Evolutionary conservation across 1,284 basidiomycete species (phyloP).

Genomic region (Malassezia nana): DNA sequence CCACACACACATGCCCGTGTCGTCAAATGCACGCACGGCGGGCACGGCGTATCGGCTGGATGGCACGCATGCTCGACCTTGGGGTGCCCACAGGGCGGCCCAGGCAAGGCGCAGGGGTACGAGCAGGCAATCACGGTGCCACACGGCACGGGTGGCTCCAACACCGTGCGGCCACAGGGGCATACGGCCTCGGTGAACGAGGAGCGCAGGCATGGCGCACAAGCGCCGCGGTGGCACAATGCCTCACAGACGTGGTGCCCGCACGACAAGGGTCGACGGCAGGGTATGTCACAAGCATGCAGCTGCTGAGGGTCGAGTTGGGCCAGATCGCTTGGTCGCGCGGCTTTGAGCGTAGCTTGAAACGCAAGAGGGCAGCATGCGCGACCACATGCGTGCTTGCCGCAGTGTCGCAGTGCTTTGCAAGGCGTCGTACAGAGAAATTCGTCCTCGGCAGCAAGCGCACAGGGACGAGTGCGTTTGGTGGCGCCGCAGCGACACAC

Average conservation of each 20-base stretch:
- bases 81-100: conserved; percentile 43
- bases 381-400: conserved; percentile 32
- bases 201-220: conserved; percentile 43
- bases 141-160: conserved; percentile 46
- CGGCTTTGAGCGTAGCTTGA: conserved; percentile 21
- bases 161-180: conserved; percentile 41
- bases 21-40: conserved; percentile 44
- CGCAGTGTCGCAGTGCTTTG: conserved; percentile 37
- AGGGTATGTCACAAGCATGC: conserved; percentile 36
- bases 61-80: conserved; percentile 45
- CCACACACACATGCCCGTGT: conserved; percentile 40
- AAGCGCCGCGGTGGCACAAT: conserved; percentile 42
- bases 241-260: conserved; percentile 37
- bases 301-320: conserved; percentile 40
- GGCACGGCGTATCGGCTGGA: conserved; percentile 33
- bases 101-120: conserved; percentile 38
- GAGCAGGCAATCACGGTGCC: conserved; percentile 37
- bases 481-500: conserved; percentile 45
- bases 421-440: conserved; percentile 24
- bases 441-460: conserved; percentile 23
- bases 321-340: conserved; percentile 24
- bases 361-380: conserved; percentile 35
- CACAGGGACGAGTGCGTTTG: conserved; percentile 29
- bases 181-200: conserved; percentile 43
- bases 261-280: conserved; percentile 37